Base-by-base conservation (phyloP, 2,329 filamentous ascomycete genomes). In the Madurella mycetomatis region DNA sequence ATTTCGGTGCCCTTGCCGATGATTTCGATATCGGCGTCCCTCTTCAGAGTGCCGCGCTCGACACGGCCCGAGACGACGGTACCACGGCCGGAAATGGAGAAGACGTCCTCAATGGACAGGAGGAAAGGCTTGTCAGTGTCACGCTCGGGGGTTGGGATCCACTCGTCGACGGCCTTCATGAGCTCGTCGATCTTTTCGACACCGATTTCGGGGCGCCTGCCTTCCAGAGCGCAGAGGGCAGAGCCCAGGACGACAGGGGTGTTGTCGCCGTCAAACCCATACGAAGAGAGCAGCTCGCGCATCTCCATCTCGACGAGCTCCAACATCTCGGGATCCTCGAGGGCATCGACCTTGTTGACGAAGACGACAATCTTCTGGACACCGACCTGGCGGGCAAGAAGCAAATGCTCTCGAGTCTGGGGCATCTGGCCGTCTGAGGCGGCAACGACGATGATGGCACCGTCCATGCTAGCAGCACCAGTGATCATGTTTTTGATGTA, bases 401-500 rank as follows among this genome's bases (percentile, higher is more conserved):
- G 85, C 76, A 99, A 82, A 80, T 99, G 94, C 80, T 99, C 94
- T 76, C 94, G 85, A 64, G 94, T 99, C 84, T 99, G 95, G 68
- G 94, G 94, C 94, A 99, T 99, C 80, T 99, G 95, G 72, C 94
- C 94, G 72, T 99, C 94, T 39, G 91, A 96, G 65, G 94, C 94
- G 66, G 95, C 95, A 67, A 99, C 95, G 64, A 99, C 94, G 68
- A 99, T 96, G 72, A 99, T 92, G 68, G 94, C 92, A 68, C 94
- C 94, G 68, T 99, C 94, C 94, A 99, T 99, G 81, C 91, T 95
- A 68, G 95, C 92, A 60, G 94, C 92, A 85, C 94, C 94, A 64
- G 94, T 99, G 75, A 99, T 99, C 94, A 99, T 99, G 87, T 99
- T 99, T 85, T 99, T 99, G 81, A 99, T 97, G 83, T 99, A 99